Conservation (phyloP, 2,329 filamentous ascomycete genomes). For the Aspergillus unguis region DNA sequence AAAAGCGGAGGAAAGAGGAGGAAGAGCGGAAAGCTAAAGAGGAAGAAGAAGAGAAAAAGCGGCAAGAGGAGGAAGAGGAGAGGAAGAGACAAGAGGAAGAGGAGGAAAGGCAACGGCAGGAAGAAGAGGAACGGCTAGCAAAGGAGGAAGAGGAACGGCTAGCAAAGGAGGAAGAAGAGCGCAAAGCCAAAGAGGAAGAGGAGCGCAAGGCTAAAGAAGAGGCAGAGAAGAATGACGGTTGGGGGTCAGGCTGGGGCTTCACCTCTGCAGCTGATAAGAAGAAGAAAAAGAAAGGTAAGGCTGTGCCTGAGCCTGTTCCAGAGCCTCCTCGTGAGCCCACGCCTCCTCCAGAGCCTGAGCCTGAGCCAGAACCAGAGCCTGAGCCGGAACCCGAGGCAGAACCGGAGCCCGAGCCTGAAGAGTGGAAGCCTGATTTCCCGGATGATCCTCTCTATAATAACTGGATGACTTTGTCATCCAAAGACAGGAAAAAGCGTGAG, state of each 20-base stretch:
- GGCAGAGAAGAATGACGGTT: conserved; percentile 24
- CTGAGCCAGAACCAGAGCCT: conserved; percentile 27
- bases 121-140: conserved; percentile 11
- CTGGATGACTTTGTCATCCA: conserved; percentile 16
- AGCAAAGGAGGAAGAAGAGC: conserved; percentile 18
- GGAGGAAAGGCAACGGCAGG: conserved; percentile 20
- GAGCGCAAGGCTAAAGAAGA: conserved; percentile 16
- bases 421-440: conserved; percentile 20
- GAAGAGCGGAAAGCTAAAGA: conserved; percentile 39
- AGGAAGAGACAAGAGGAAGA: conserved; percentile 43
- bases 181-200: conserved; percentile 21
- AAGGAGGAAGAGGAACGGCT: conserved; percentile 9
- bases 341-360: conserved; percentile 19
- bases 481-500: conserved; percentile 21
- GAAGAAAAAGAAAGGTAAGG: conserved; percentile 28
- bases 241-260: conserved; percentile 21
- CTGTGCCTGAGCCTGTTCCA: conserved; percentile 14
- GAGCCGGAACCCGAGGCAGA: conserved; percentile 29
- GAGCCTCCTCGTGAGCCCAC: conserved; percentile 19
- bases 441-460: conserved; percentile 20
- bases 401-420: conserved; percentile 16
- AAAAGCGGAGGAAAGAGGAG: conserved; percentile 15
- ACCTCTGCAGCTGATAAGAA: conserved; percentile 30
- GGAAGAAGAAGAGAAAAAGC: conserved; percentile 43
- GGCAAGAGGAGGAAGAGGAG: conserved; percentile 41